These are phyloP conservation scores for Lentinula sp. DNA, from an alignment of 768 basidiomycete genomes.

Conservation along the genomic window DNA sequence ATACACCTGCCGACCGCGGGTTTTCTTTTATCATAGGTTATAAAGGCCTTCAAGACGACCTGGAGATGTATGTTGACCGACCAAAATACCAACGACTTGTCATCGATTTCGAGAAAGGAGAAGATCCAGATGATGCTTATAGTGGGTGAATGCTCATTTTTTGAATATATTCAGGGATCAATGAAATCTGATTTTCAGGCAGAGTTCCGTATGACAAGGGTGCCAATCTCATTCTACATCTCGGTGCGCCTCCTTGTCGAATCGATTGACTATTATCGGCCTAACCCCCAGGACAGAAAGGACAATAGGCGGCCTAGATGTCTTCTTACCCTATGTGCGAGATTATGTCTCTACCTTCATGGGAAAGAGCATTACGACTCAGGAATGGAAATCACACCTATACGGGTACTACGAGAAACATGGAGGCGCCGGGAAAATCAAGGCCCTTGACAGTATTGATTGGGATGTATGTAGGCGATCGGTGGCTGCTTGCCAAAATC, in stretches of 20 bases:
- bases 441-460: slow-evolving; percentile 60
- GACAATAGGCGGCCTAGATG: slow-evolving; percentile 74
- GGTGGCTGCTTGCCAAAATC: background rate
- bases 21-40: slow-evolving; percentile 77
- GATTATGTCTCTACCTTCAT: slow-evolving; percentile 80
- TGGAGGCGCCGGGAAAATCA: slow-evolving; percentile 54
- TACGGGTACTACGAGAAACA: slow-evolving; percentile 61
- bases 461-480: slow-evolving; percentile 68
- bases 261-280: background rate
- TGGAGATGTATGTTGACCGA: slow-evolving; percentile 49
- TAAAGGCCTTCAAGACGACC: slow-evolving; percentile 64
- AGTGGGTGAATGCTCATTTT: slow-evolving; percentile 19
- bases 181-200: slow-evolving; percentile 11
- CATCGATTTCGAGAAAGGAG: slow-evolving; percentile 60
- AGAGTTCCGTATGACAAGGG: slow-evolving; percentile 86
- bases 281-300: slow-evolving; percentile 36
- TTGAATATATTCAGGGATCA: slow-evolving; percentile 31
- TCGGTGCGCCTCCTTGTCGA: slow-evolving; percentile 44
- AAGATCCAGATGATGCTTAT: slow-evolving; percentile 78
- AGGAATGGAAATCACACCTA: slow-evolving; percentile 78
- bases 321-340: slow-evolving; percentile 78
- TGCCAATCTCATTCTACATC: slow-evolving; percentile 77
- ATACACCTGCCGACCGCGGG: slow-evolving; percentile 71
- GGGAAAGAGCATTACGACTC: slow-evolving; percentile 77
- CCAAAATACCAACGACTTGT: slow-evolving; percentile 80